phyloP scores from a whole-genome alignment of 116 monocot species.

The Zostera marina region DNA sequence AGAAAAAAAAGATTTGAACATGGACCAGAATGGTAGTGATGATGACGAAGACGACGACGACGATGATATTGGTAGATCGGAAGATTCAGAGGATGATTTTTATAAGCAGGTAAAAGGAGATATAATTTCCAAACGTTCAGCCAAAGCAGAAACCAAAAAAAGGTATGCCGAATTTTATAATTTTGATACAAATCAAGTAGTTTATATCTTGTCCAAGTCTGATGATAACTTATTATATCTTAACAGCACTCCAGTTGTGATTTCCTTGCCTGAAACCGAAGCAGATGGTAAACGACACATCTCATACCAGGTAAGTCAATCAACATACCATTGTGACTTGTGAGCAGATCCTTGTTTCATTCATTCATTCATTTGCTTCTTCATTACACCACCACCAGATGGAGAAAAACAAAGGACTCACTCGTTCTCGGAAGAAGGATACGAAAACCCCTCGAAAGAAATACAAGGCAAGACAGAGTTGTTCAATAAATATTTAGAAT shows the following conservation, averaged over 20 bases:
- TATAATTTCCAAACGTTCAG: constrained; percentile 30
- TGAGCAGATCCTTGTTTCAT: not conserved
- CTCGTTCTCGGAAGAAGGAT: constrained; percentile 71
- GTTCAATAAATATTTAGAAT: not conserved
- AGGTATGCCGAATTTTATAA: constrained; percentile 18
- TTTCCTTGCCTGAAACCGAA: constrained; percentile 24
- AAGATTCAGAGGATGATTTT: constrained; percentile 70
- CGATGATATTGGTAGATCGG: constrained; percentile 14
- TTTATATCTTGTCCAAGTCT: no score
- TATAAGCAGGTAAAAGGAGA: constrained; percentile 55
- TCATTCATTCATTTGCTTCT: not conserved
- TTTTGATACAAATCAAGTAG: not conserved
- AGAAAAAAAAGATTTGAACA: constrained; percentile 5
- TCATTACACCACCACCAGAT: constrained; percentile 27
- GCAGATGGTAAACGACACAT: constrained; percentile 60
- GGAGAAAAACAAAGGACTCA: constrained; percentile 81
- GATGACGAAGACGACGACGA: constrained; percentile 39
- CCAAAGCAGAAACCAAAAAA: constrained; percentile 35
- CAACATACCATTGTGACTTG: not conserved
- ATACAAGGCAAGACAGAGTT: constrained; percentile 50
- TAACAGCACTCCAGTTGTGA: constrained; percentile 16
- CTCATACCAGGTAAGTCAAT: constrained; percentile 48
- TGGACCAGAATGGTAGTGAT: constrained; percentile 10
- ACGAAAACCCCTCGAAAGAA: constrained; percentile 87
- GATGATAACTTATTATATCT: not conserved